Base-by-base conservation (phyloP, 139 green algal species). In the Chlamydomonas urium region DNA sequence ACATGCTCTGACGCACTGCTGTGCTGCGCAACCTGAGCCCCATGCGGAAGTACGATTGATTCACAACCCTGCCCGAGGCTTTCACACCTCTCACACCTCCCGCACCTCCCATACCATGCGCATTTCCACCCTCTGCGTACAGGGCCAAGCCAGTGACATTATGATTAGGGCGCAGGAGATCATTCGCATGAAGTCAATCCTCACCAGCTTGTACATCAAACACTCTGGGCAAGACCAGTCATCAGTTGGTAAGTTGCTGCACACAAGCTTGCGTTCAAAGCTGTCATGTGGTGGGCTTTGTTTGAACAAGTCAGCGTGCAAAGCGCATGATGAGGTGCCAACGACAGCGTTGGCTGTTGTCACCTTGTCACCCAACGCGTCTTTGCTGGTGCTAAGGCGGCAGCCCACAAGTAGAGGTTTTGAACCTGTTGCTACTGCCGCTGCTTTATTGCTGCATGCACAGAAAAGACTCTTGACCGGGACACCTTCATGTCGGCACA, bases 91-190 rank as follows among this genome's bases (percentile, higher is more conserved):
- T n/a, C n/a, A n/a, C n/a, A n/a, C n/a, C n/a, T 53, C 5, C 2
- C 58, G 32, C 58, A 14, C 38, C 4, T 34, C 24, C 61, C 61
- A 3, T n/a, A 38, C 6, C 66, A 26, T 37, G 14, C 28, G 28
- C 19, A 19, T 37, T 57, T 4, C 34, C 5, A 21, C 34, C n/a
- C n/a, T n/a, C n/a, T n/a, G n/a, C n/a, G 14, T 38, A 33, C 80
- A 92, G 85, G 94, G 94, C n/a, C 91, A 96, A 83, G 92, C 93
- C 0, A 86, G 48, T 0, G 95, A 99, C 78, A 96, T 99, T 47
- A 81, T 86, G 14, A 99, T 99, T 33, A 83, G 92, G 0, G 93
- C 95, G 0, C 76, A 91, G 66, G 92, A 99, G 80, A 97, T 98
- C 53, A 75, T 95, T 34, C 85, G 87, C 32, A 85, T 93, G 69